These are phyloP conservation scores for Vitis hybrid DNA, from an alignment of 177 flowering plant genomes.

Conservation along the genomic window DNA sequence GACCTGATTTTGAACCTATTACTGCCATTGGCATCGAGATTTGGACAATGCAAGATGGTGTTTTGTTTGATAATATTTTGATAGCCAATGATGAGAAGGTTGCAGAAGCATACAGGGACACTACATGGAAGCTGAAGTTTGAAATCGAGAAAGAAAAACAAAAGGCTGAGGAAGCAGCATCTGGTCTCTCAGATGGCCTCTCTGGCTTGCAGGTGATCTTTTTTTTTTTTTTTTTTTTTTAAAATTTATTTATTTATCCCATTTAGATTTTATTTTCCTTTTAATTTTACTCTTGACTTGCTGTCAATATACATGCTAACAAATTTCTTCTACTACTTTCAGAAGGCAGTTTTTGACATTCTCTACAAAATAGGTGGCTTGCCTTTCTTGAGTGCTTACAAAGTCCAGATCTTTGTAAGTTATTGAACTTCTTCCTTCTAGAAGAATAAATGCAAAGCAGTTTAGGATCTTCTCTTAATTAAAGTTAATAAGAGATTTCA, in stretches of 20 bases:
- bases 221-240: too few relatives aligned
- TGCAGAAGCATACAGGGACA: conserved; percentile 47
- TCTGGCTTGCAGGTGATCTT: conserved; percentile 59
- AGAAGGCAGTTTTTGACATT: conserved; percentile 69
- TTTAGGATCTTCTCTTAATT: neutral
- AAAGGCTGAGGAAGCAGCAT: conserved; percentile 40
- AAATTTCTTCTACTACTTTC: conserved; percentile 19
- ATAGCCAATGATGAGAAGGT: conserved; percentile 53
- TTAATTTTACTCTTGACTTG: neutral
- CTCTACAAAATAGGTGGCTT: conserved; percentile 68
- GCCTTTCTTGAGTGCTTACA: conserved; percentile 66
- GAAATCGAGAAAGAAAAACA: conserved; percentile 31
- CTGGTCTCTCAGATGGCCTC: conserved; percentile 34
- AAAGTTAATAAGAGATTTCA: too few relatives aligned
- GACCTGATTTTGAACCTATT: conserved; percentile 60
- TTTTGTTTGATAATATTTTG: conserved; percentile 46
- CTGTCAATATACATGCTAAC: neutral
- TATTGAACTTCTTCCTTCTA: neutral
- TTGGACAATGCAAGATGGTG: conserved; percentile 60
- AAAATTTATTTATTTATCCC: neutral
- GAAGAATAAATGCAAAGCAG: neutral
- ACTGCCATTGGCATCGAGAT: conserved; percentile 75
- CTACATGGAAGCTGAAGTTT: conserved; percentile 59
- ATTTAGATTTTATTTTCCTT: neutral
- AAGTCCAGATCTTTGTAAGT: conserved; percentile 60